Percentiles rank a stretch among this genome's conserved stretches.
Conservation (phyloP, 2,329 filamentous ascomycete species). For the Pyricularia pennisetigena region DNA sequence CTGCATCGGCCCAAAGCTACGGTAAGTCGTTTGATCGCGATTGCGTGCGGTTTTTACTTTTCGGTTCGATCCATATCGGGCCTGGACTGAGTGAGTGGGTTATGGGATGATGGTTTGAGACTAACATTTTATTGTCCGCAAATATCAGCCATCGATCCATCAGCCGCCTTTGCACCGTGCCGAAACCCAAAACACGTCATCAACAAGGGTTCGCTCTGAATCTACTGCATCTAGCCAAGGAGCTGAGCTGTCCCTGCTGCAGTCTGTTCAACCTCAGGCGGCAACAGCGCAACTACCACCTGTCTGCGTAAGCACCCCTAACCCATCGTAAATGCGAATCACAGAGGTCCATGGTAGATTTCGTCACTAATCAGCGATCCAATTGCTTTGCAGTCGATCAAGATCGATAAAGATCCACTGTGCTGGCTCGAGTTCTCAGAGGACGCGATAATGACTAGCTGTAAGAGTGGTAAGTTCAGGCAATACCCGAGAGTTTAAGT, state of each 20-base stretch:
- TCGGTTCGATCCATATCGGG: not conserved
- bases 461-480: conserved; percentile 64
- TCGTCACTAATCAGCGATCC: conserved; percentile 7
- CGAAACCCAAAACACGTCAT: conserved; percentile 49
- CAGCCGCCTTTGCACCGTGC: conserved; percentile 39
- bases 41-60: not conserved
- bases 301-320: conserved; percentile 57
- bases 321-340: not conserved
- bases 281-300: conserved; percentile 81
- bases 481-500: not conserved
- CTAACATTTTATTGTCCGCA: not conserved
- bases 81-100: not conserved
- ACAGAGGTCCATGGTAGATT: not conserved
- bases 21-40: conserved; percentile 37
- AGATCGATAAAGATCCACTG: conserved; percentile 75
- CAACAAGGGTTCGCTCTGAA: conserved; percentile 57
- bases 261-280: conserved; percentile 76
- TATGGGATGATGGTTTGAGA: not conserved
- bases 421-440: conserved; percentile 92
- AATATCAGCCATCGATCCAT: conserved; percentile 5
- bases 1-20: conserved; percentile 73
- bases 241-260: conserved; percentile 33
- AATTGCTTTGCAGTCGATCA: conserved; percentile 53
- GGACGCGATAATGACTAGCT: conserved; percentile 85
- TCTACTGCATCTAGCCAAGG: conserved; percentile 47